phyloP scores from a whole-genome alignment of 768 basidiomycete species.

The Auriscalpium vulgare region DNA sequence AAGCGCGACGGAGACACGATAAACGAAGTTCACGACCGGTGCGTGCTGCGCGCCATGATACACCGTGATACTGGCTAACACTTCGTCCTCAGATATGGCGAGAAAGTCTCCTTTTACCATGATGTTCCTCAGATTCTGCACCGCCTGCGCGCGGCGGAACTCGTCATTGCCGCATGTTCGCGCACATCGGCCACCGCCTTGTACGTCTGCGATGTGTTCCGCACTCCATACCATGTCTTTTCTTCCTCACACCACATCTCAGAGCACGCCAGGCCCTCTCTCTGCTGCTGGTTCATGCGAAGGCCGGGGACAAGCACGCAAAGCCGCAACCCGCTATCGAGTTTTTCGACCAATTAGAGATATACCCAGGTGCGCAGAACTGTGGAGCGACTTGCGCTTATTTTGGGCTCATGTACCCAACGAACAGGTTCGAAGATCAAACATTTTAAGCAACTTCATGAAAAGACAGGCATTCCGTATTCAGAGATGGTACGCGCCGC shows the following conservation, averaged over 20 bases:
- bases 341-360: constrained; percentile 66
- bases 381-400: no score
- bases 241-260: background rate
- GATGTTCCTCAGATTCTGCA: constrained; percentile 73
- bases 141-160: constrained; percentile 38
- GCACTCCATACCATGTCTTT: background rate
- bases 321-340: constrained; percentile 39
- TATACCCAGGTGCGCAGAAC: constrained; percentile 50
- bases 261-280: constrained; percentile 75
- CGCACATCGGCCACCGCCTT: constrained; percentile 60
- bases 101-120: constrained; percentile 59
- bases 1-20: constrained; percentile 35
- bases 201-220: constrained; percentile 33
- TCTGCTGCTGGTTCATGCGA: constrained; percentile 46
- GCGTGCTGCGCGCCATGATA: constrained; percentile 1
- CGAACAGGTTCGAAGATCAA: constrained; percentile 66
- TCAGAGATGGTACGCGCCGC: constrained; percentile 37
- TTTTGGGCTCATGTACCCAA: no score
- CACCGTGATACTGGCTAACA: background rate
- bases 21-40: constrained; percentile 48
- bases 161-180: constrained; percentile 65
- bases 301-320: constrained; percentile 22
- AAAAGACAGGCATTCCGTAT: constrained; percentile 45
- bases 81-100: constrained; percentile 34
- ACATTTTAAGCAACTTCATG: constrained; percentile 65